A percentile compares a stretch with the other conserved stretches of the same genome.
phyloP scores from a whole-genome alignment of 257 asterid genomes.

The Catharanthus roseus region DNA sequence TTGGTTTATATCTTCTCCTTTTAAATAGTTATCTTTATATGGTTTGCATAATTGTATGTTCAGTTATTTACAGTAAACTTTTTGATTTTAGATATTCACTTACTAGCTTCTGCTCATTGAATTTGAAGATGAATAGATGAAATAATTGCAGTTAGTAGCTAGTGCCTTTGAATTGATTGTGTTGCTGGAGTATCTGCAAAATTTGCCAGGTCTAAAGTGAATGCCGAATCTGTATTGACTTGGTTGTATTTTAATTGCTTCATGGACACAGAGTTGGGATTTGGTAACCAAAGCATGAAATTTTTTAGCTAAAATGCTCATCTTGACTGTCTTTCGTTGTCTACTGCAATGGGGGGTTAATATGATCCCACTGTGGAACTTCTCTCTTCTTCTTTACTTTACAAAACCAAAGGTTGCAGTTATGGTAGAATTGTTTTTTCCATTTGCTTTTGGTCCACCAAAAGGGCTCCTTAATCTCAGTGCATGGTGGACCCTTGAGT shows the following conservation, averaged over 20 bases:
- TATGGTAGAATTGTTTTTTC: neutral
- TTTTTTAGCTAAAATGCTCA: neutral
- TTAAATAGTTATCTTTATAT: neutral
- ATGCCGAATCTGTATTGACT: neutral
- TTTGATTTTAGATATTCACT: no score
- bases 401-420: neutral
- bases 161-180: neutral
- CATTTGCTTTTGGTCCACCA: neutral
- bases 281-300: neutral
- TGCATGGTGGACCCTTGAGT: neutral
- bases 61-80: slow-evolving; percentile 1
- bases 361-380: neutral
- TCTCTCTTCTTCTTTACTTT: neutral
- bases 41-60: neutral
- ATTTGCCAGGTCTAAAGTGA: neutral
- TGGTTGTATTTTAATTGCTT: neutral
- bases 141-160: neutral
- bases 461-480: neutral
- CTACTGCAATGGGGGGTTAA: neutral
- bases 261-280: neutral
- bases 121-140: neutral
- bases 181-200: neutral
- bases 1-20: slow-evolving; percentile 21
- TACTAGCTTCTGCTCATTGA: neutral
- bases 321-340: neutral